Conservation (phyloP, 192 early-diverging fungal species). For the Coemansia biformis region DNA sequence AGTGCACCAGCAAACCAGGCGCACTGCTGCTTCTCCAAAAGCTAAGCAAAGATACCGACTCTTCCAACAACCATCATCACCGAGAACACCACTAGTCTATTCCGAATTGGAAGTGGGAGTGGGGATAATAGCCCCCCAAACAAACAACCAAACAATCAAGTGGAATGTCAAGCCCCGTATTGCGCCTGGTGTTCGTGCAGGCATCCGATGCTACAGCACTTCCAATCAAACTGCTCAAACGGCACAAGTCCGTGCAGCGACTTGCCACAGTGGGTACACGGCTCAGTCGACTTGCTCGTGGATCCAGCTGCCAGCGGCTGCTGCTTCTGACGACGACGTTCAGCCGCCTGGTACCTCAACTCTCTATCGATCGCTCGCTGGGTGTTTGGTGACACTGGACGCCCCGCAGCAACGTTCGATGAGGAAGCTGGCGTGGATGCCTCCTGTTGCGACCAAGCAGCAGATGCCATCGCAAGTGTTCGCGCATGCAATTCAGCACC, state of each 20-base stretch:
- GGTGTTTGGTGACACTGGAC: constrained; percentile 7
- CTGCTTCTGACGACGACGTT: constrained; percentile 18
- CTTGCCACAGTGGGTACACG: constrained; percentile 55
- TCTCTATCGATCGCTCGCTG: constrained; percentile 32
- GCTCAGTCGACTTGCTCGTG: not conserved
- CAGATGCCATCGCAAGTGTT: not conserved
- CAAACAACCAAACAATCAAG: no score
- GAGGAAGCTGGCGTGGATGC: constrained; percentile 1
- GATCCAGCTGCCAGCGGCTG: not conserved
- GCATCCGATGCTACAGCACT: constrained; percentile 55
- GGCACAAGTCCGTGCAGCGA: constrained; percentile 53
- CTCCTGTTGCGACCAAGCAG: not conserved
- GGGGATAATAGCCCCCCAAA: no score
- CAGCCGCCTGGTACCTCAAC: constrained; percentile 27
- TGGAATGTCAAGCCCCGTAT: constrained; percentile 4
- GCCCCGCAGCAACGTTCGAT: not conserved
- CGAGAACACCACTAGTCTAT: no score
- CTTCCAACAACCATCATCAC: no score
- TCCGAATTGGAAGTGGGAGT: no score
- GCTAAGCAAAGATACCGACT: not conserved
- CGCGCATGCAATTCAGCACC: constrained; percentile 12
- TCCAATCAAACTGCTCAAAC: constrained; percentile 73
- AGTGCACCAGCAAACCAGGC: constrained; percentile 7
- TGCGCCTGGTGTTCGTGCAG: constrained; percentile 22
- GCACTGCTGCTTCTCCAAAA: constrained; percentile 9